Conservation (phyloP, 768 basidiomycete species). For the Suillus decipiens region DNA sequence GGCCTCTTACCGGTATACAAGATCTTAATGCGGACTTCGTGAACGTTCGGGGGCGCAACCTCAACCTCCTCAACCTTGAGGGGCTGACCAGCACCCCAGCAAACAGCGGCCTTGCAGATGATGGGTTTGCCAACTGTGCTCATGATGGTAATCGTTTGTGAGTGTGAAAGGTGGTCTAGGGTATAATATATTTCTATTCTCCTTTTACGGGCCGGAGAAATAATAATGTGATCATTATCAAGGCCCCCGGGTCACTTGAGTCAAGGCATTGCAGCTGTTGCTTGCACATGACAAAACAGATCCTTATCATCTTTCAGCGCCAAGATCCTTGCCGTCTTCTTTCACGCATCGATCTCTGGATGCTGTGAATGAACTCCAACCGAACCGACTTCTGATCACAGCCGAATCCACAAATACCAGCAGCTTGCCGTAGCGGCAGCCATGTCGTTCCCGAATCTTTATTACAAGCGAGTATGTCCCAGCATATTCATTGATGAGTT, state of each 20-base stretch:
- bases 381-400: background rate
- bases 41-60: slow-evolving; percentile 85
- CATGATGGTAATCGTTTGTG: slow-evolving; percentile 47
- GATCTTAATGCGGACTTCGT: slow-evolving; percentile 94
- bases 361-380: background rate
- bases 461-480: slow-evolving; percentile 81
- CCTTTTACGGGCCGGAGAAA: slow-evolving; percentile 2
- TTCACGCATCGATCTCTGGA: slow-evolving; percentile 2
- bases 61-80: slow-evolving; percentile 91
- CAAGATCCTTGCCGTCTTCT: slow-evolving; percentile 4
- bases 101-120: slow-evolving; percentile 91
- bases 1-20: slow-evolving; percentile 72
- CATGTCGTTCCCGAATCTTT: slow-evolving; percentile 82
- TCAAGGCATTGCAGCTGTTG: background rate
- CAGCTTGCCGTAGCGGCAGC: background rate
- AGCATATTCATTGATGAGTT: slow-evolving; percentile 6
- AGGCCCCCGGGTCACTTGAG: background rate
- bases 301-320: slow-evolving; percentile 1
- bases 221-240: slow-evolving; percentile 15
- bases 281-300: slow-evolving; percentile 7
- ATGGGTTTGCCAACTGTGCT: slow-evolving; percentile 73
- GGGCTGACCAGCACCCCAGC: slow-evolving; percentile 89
- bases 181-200: background rate
- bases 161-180: slow-evolving; percentile 18
- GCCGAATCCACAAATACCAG: background rate